Conservation (phyloP, 176 grass and related monocot genomes). For the Eleusine indica region DNA sequence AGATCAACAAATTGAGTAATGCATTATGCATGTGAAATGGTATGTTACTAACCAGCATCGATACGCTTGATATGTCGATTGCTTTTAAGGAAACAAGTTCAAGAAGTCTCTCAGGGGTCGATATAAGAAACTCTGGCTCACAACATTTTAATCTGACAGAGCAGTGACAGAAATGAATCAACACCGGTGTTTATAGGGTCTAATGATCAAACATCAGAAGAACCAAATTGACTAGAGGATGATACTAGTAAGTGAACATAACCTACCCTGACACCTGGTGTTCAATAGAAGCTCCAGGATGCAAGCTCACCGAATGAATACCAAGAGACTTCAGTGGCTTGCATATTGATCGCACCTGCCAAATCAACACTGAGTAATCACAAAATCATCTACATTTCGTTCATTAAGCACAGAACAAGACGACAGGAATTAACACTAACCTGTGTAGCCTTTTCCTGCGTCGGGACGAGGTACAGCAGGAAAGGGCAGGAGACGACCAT, state of each 20-base stretch:
- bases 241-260: neutral
- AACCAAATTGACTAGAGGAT: neutral
- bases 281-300: slow-evolving; percentile 59
- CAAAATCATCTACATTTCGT: neutral
- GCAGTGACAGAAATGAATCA: slow-evolving; percentile 35
- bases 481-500: slow-evolving; percentile 66
- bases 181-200: neutral
- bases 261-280: slow-evolving; percentile 78
- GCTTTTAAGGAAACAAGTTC: slow-evolving; percentile 68
- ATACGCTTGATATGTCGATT: slow-evolving; percentile 77
- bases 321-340: slow-evolving; percentile 76
- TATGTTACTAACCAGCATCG: slow-evolving; percentile 68
- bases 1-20: neutral
- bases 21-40: slow-evolving; percentile 19
- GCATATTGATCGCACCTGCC: slow-evolving; percentile 67
- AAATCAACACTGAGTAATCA: slow-evolving; percentile 9
- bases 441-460: slow-evolving; percentile 68
- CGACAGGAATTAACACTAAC: slow-evolving; percentile 6
- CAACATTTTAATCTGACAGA: slow-evolving; percentile 69
- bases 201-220: neutral
- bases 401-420: neutral
- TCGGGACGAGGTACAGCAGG: slow-evolving; percentile 74
- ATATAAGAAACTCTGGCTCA: slow-evolving; percentile 90
- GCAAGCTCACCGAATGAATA: slow-evolving; percentile 89
- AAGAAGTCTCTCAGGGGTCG: slow-evolving; percentile 84